Percentiles rank a stretch among this genome's conserved stretches.
Conservation (phyloP, 768 basidiomycete species). For the Nidularia pulvinata region DNA sequence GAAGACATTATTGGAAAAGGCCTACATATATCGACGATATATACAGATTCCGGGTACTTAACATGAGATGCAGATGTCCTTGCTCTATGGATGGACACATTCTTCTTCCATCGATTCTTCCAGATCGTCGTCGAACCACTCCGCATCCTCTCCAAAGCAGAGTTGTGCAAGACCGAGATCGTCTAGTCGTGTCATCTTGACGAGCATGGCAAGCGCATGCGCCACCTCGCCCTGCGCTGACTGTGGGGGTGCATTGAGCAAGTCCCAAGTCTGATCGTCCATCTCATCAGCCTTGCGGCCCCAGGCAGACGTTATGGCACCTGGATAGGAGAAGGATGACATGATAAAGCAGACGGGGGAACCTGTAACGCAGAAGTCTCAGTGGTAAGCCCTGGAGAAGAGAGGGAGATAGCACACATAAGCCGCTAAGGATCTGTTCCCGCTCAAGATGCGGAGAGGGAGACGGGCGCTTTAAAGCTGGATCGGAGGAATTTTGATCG, state of each 20-base stretch:
- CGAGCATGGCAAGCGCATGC: constrained; percentile 54
- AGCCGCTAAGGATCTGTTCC: constrained; percentile 75
- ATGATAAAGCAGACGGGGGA: constrained; percentile 78
- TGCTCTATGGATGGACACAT: no score
- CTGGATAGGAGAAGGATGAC: constrained; percentile 65
- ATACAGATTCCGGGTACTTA: no score
- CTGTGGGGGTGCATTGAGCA: constrained; percentile 46
- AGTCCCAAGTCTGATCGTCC: constrained; percentile 62
- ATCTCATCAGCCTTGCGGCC: constrained; percentile 70
- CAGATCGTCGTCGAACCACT: background rate
- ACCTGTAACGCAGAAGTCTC: constrained; percentile 35
- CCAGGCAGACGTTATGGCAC: constrained; percentile 66
- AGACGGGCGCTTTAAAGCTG: constrained; percentile 5
- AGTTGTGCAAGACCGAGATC: constrained; percentile 76
- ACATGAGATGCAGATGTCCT: no score
- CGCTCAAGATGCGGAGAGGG: constrained; percentile 38
- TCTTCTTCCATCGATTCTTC: no score
- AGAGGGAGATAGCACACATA: constrained; percentile 50
- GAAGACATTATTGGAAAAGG: no score
- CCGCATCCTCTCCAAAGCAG: constrained; percentile 34
- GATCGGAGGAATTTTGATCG: constrained; percentile 5
- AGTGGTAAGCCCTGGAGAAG: background rate
- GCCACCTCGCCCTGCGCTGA: constrained; percentile 30
- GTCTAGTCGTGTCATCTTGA: constrained; percentile 75
- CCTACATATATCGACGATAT: no score